These are phyloP conservation scores for Linnemannia zychae DNA, from an alignment of 192 early-diverging fungal species.

Conservation along the genomic window DNA sequence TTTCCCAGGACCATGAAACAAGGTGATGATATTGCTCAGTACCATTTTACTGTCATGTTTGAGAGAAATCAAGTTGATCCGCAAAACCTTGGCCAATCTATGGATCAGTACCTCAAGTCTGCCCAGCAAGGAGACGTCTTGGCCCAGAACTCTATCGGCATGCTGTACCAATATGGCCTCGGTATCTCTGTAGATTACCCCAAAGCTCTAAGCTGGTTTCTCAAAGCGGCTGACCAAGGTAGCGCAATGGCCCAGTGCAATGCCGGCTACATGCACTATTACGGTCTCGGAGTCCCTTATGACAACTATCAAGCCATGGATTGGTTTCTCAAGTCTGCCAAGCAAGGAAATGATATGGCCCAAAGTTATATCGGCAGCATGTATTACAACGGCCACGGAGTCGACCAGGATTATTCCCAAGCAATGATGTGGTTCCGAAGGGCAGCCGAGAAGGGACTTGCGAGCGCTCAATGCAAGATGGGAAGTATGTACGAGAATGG, in stretches of 20 bases:
- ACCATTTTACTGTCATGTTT: too few relatives aligned
- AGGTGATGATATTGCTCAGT: too few relatives aligned
- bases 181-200: neutral
- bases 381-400: neutral
- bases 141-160: neutral
- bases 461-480: neutral
- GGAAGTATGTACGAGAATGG: neutral
- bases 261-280: neutral
- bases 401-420: neutral
- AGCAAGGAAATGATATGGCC: neutral
- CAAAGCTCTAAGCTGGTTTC: neutral
- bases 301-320: neutral
- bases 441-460: neutral
- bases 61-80: too few relatives aligned
- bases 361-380: neutral
- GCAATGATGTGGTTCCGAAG: neutral
- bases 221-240: conserved; percentile 3
- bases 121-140: too few relatives aligned
- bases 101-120: too few relatives aligned
- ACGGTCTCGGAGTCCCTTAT: neutral
- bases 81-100: neutral
- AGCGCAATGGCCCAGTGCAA: neutral
- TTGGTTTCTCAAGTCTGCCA: neutral
- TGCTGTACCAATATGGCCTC: neutral
- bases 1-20: too few relatives aligned